Conservation (phyloP, 2,329 filamentous ascomycete genomes). For the Neopestalotiopsis clavispora region DNA sequence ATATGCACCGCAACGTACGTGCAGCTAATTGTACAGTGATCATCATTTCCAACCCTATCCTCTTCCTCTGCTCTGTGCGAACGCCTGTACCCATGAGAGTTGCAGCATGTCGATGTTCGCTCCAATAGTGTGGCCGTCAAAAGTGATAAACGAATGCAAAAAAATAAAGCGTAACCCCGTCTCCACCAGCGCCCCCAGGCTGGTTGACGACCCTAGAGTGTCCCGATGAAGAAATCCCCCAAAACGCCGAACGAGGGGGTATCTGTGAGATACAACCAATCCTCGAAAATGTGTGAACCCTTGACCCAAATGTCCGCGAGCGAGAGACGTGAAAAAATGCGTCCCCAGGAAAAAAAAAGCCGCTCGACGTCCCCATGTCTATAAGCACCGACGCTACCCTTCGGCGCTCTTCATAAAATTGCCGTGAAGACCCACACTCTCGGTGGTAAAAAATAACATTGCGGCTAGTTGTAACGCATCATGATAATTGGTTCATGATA, state of each 20-base stretch:
- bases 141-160: constrained; percentile 19
- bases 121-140: not conserved
- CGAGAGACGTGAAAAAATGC: constrained; percentile 17
- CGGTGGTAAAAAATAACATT: not conserved
- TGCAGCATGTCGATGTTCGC: constrained; percentile 4
- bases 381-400: constrained; percentile 15
- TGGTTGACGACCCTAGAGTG: not conserved
- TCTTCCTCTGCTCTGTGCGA: constrained; percentile 17
- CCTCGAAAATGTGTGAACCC: constrained; percentile 12
- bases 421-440: not conserved
- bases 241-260: constrained; percentile 21
- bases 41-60: constrained; percentile 9
- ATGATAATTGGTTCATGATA: not conserved
- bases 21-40: constrained; percentile 21
- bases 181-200: constrained; percentile 14
- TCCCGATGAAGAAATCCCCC: constrained; percentile 6
- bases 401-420: constrained; percentile 7
- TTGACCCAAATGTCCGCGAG: constrained; percentile 11
- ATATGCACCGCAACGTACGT: constrained; percentile 19
- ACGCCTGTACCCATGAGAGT: constrained; percentile 3
- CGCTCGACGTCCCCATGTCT: constrained; percentile 7
- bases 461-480: not conserved
- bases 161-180: not conserved
- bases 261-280: constrained; percentile 17
- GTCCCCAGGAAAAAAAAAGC: constrained; percentile 2